Base-by-base conservation (phyloP, 768 basidiomycete genomes). In the Naganishia vishniacii region DNA sequence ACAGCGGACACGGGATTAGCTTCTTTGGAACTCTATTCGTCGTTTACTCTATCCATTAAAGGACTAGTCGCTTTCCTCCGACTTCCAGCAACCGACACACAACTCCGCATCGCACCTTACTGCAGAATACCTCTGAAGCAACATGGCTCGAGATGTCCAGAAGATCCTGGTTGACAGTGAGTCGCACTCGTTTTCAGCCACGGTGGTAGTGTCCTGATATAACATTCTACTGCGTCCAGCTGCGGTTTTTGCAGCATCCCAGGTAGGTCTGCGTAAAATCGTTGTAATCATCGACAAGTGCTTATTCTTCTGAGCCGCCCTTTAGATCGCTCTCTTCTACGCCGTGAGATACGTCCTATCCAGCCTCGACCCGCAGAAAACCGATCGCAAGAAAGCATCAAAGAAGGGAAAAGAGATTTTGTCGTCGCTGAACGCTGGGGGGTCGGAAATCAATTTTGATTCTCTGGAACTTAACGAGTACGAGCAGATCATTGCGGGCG, bases 401-500 rank as follows among this genome's bases (percentile, higher is more conserved):
- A 62, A 68, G 26, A 79, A 80, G 60, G 72, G 74, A 9, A 72
- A 78, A 64, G 66, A 73, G 44, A 68, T 77, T 7, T 69, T 81
- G 20, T 66, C 70, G 0, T 72, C 67, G 6, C 49, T 68, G 12
- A 60, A 78, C 47, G 71, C 76, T 20, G 77, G 76, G 8, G 59
- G 82, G 84, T 51, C 59, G 25, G 46, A 37, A 28, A 58, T 64
- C 53, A 48, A 64, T 25, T 48, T 59, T 9, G 49, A 51, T 8
- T 29, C 20, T 16, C 80, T 95, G 4, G 84, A 88, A 69, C 81
- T 99, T 60, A 85, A 89, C 70, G 93, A 97, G 77, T 89, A 98
- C 73, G 94, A 99, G 89, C 88, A 84, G 64, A 86, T 85, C 44
- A 91, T 97, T 62, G 90, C 94, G 4, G 88, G 87, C 41, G 93